Evolutionary conservation across 257 asterid genomes (phyloP), one percentile per base, ranked within the genome.

Genomic region (Jacaranda mimosifolia): DNA sequence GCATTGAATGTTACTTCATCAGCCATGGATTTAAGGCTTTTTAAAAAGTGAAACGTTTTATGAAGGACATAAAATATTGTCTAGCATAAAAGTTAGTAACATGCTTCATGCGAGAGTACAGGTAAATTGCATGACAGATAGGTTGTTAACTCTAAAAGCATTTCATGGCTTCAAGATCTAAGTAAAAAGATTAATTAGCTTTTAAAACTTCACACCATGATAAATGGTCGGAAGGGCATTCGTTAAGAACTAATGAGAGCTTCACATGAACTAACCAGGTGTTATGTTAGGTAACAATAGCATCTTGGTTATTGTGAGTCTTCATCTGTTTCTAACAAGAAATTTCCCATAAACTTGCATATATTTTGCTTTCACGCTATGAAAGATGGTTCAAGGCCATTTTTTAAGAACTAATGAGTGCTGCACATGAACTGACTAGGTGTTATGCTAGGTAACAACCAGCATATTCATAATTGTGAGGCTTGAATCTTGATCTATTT

Each of bases 1-100:
- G 45, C 42, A 65, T 36, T 26, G 68, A 70, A 51, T 68, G 32
- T 69, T 67, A 52, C 21, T 57, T 53, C 63, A 81, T 18, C 39
- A 77, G 71, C 17, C 40, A 72, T 49, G 42, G 62, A 8, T 55
- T 77, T 32, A 48, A 8, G 51, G 4, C 9, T 67, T 56, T 45
- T 17, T 11, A 11, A 40, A 55, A 38, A 51, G 3, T 57, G 19
- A 17, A 73, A 9, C 72, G 51, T 71, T 43, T 56, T 63, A 40
- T 21, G 39, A 63, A 43, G 72, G 76, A 74, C 53, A 57, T 26
- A n/a, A 38, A 35, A 3, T 21, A 14, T 39, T 36, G 55, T 21
- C 51, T 32, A 74, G 74, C 17, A 52, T 18, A 62, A 70, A 70
- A 10, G 52, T 43, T 39, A n/a, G 45, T 59, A 19, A 13, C 40